Conservation (phyloP, 768 basidiomycete genomes). For the Pleurotus giganteus region DNA sequence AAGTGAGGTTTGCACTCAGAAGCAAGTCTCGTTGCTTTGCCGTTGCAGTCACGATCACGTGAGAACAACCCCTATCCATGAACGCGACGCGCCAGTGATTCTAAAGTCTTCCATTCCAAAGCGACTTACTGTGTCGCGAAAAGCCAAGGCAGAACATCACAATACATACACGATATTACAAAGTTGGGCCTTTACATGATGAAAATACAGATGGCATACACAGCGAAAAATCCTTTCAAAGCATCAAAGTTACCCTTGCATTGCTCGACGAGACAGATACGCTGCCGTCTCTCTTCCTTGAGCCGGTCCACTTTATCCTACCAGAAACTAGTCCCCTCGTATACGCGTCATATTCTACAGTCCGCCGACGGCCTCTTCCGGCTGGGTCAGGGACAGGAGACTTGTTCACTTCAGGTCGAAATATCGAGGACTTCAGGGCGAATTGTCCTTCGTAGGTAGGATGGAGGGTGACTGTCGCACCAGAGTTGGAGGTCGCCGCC, state of each 20-base stretch:
- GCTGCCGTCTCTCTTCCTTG: neutral
- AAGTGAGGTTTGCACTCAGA: too few species aligned
- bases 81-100: too few species aligned
- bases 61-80: too few species aligned
- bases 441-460: slow-evolving; percentile 39
- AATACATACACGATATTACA: too few species aligned
- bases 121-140: too few species aligned
- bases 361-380: slow-evolving; percentile 6
- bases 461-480: slow-evolving; percentile 29
- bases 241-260: neutral
- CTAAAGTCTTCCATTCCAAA: too few species aligned
- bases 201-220: too few species aligned
- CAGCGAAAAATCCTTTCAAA: too few species aligned
- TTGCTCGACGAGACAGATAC: slow-evolving; percentile 1
- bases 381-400: neutral
- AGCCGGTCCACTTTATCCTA: slow-evolving; percentile 4
- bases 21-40: too few species aligned
- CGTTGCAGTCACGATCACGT: too few species aligned
- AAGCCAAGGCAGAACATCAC: too few species aligned
- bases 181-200: too few species aligned
- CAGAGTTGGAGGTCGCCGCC: slow-evolving; percentile 32
- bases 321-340: slow-evolving; percentile 3
- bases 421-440: slow-evolving; percentile 3
- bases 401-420: neutral
- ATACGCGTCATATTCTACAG: neutral